Percentiles rank a stretch among this genome's conserved stretches.
Conservation (phyloP, 2,329 filamentous ascomycete species). For the Aspergillus sp. region DNA sequence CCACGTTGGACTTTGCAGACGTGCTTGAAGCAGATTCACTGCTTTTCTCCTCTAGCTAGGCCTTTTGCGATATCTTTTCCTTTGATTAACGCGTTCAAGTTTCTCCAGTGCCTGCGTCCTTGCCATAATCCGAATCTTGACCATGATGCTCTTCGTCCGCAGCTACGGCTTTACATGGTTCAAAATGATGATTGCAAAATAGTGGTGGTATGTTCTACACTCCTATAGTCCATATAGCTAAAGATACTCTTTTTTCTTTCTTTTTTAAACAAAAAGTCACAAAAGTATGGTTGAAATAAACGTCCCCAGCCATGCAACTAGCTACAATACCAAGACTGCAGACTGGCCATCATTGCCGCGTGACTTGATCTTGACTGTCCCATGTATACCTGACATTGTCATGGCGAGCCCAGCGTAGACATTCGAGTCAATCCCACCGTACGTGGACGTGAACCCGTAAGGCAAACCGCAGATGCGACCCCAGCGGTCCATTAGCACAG, state of each 20-base stretch:
- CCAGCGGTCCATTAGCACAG: not conserved
- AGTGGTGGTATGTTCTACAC: constrained; percentile 7
- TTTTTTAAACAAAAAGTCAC: not conserved
- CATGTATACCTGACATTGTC: not conserved
- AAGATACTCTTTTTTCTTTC: not conserved
- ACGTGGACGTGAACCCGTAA: not conserved
- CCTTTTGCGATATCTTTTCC: not conserved
- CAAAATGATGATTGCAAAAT: constrained; percentile 10
- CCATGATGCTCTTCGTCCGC: constrained; percentile 9
- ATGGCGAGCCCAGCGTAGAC: not conserved
- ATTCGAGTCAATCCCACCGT: not conserved
- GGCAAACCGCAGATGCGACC: not conserved
- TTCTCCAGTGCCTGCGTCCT: constrained; percentile 6
- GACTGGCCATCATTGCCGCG: not conserved
- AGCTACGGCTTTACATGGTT: constrained; percentile 9
- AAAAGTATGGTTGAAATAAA: constrained; percentile 11
- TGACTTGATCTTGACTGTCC: not conserved
- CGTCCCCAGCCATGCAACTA: not conserved
- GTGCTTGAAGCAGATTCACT: constrained; percentile 2
- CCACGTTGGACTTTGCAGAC: constrained; percentile 7
- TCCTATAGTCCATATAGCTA: not conserved
- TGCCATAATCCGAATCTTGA: constrained; percentile 9
- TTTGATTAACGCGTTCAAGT: not conserved
- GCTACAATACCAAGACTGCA: not conserved
- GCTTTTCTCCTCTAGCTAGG: not conserved